A percentile compares a stretch with the other conserved stretches of the same genome.
phyloP scores from a whole-genome alignment of 148 eudicot species.

The Nepenthes gracilis region DNA sequence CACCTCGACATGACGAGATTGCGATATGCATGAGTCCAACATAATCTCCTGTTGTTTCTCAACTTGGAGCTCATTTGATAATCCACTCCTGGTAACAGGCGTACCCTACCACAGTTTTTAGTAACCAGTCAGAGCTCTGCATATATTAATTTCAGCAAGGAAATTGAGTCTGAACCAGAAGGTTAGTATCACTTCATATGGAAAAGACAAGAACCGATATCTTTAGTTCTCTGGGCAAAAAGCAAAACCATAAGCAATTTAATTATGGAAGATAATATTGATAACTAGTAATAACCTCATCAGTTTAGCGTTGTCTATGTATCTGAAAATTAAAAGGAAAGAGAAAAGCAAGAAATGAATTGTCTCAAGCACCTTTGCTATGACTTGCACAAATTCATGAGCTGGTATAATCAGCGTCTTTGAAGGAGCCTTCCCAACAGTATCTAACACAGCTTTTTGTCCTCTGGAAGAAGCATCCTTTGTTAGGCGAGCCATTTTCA shows the following conservation, averaged over 20 bases:
- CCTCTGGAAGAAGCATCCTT: conserved; percentile 48
- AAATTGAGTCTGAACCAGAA: too few relatives aligned
- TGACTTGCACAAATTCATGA: conserved; percentile 76
- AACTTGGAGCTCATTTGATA: conserved; percentile 45
- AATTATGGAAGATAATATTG: not conserved
- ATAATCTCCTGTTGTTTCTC: conserved; percentile 62
- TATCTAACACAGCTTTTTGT: conserved; percentile 37
- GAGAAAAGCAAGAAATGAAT: conserved; percentile 1
- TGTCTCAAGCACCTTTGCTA: conserved; percentile 54
- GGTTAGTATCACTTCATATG: not conserved
- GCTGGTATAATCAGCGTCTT: conserved; percentile 65
- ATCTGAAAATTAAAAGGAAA: not conserved
- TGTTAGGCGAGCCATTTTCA: conserved; percentile 75
- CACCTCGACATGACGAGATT: conserved; percentile 51
- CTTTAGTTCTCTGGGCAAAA: not conserved
- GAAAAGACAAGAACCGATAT: not conserved
- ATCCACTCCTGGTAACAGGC: conserved; percentile 52
- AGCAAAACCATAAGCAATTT: not conserved
- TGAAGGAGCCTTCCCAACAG: conserved; percentile 46
- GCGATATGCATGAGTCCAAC: conserved; percentile 83
- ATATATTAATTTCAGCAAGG: too few relatives aligned
- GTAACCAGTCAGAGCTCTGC: not conserved
- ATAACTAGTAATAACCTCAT: too few relatives aligned
- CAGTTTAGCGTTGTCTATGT: not conserved
- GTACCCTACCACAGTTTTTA: conserved; percentile 43